Base-by-base conservation (phyloP, 2,329 filamentous ascomycete species). In the Fusarium setosum region DNA sequence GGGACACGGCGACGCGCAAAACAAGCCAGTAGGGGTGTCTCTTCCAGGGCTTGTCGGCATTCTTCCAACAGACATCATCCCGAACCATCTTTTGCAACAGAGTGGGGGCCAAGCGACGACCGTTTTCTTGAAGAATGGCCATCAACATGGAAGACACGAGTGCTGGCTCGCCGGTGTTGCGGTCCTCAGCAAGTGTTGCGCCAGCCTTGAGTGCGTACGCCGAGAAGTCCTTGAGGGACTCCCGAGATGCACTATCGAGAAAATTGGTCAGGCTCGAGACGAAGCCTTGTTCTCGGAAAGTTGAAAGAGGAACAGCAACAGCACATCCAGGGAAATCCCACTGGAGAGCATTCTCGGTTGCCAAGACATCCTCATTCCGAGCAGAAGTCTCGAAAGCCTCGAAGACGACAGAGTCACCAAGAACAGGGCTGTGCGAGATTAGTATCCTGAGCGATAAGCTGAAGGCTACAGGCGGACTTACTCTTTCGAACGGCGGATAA, bases 301-400 rank as follows among this genome's bases (percentile, higher is more conserved):
- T 71, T 1, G 66, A 18, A 3, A 73, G 65, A 0, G 86, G 76
- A 4, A 90, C 69, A 0, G 80, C 76, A 0, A 85, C 83, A 0
- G 84, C 81, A 15, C 74, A 76, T 0, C 84, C 86, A 0, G 89
- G 89, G 62, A 92, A 92, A 17, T 84, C 80, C 82, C 88, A 88
- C 56, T 78, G 69, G 0, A 92, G 73, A 2, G 87, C 82, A 23
- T 80, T 80, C 18, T 84, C 74, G 0, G 85, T 74, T 1, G 81
- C 80, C 3, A 90, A 77, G 1, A 89, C 84, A 13, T 81, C 75
- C 40, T 85, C 79, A 1, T 84, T 85, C 1, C 72, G 70, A 0
- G 89, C 79, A 0, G 88, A 88, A 0, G 84, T 80, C 70, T 92
- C 88, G 55, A 91, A 91, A 0, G 80, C 80, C 72, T 92, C 89